Conservation (phyloP, 2,329 filamentous ascomycete genomes). For the Aspergillus sclerotialis region DNA sequence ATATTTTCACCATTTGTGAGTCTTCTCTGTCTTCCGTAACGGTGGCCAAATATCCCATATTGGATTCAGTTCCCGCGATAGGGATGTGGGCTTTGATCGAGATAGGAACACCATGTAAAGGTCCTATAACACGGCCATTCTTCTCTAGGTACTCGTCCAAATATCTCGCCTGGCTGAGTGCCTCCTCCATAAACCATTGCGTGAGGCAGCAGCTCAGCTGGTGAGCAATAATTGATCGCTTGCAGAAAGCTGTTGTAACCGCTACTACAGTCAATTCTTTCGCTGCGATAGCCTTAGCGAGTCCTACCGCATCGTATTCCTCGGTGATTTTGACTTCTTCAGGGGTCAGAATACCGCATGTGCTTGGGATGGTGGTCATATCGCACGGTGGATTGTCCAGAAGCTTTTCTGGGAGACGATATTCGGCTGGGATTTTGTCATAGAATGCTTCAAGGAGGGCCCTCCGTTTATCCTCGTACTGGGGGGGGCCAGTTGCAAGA, state of each 20-base stretch:
- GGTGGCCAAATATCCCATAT: no score
- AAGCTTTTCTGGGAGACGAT: no score
- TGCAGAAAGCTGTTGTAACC: conserved; percentile 28
- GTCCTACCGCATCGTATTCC: not conserved
- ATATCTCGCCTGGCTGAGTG: conserved; percentile 37
- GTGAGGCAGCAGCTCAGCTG: conserved; percentile 37
- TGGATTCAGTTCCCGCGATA: no score
- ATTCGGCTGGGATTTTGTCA: no score
- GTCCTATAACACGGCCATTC: conserved; percentile 41
- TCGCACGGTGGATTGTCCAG: no score
- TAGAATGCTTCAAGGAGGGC: no score
- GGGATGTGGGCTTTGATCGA: conserved; percentile 43
- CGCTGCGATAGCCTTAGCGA: not conserved
- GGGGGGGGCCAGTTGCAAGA: no score
- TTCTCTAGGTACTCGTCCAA: conserved; percentile 38
- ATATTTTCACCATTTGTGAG: no score
- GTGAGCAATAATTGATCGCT: conserved; percentile 25
- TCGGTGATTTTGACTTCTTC: conserved; percentile 3
- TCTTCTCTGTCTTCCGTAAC: no score
- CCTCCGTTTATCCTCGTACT: no score
- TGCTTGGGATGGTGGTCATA: conserved; percentile 1
- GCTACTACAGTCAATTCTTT: not conserved
- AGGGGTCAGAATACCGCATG: not conserved
- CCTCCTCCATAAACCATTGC: conserved; percentile 47
- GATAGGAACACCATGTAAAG: conserved; percentile 54